phyloP scores from a whole-genome alignment of 2,329 filamentous ascomycete genomes.

The Phaeophleospora eucalypticola region DNA sequence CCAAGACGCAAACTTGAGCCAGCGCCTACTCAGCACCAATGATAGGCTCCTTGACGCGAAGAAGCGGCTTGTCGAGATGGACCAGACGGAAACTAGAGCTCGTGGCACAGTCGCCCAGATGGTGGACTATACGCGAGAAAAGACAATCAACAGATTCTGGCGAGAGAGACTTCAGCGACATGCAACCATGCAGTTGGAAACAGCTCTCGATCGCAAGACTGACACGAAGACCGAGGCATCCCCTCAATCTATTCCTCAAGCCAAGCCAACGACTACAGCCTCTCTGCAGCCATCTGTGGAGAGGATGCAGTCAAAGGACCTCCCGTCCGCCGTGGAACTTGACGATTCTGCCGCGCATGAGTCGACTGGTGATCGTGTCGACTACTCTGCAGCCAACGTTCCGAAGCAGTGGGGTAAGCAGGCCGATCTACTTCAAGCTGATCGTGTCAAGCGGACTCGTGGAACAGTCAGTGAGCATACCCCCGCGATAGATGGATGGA shows the following conservation, averaged over 20 bases:
- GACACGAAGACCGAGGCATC: neutral
- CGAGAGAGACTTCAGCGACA: too few species aligned
- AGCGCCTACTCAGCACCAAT: conserved; percentile 23
- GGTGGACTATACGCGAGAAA: too few species aligned
- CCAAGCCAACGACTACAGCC: neutral
- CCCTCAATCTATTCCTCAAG: neutral
- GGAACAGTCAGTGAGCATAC: neutral
- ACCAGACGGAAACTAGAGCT: too few species aligned
- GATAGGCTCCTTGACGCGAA: neutral
- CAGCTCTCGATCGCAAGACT: conserved; percentile 1
- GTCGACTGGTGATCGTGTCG: conserved; percentile 25
- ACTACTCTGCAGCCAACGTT: conserved; percentile 15
- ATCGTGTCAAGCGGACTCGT: conserved; percentile 25
- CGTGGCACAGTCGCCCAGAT: too few species aligned
- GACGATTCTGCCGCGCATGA: conserved; percentile 32
- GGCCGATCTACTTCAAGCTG: conserved; percentile 27
- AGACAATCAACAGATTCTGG: too few species aligned
- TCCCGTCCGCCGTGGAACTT: conserved; percentile 15
- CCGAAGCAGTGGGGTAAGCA: conserved; percentile 26
- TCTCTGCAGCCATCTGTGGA: conserved; percentile 24
- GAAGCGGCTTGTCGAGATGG: too few species aligned
- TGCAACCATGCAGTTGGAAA: too few species aligned
- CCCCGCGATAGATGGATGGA: neutral
- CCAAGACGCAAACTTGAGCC: conserved; percentile 28
- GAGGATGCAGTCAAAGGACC: conserved; percentile 26